These are phyloP conservation scores for Calonectria leucothoes DNA, from an alignment of 2,329 filamentous ascomycete genomes.

Conservation along the genomic window DNA sequence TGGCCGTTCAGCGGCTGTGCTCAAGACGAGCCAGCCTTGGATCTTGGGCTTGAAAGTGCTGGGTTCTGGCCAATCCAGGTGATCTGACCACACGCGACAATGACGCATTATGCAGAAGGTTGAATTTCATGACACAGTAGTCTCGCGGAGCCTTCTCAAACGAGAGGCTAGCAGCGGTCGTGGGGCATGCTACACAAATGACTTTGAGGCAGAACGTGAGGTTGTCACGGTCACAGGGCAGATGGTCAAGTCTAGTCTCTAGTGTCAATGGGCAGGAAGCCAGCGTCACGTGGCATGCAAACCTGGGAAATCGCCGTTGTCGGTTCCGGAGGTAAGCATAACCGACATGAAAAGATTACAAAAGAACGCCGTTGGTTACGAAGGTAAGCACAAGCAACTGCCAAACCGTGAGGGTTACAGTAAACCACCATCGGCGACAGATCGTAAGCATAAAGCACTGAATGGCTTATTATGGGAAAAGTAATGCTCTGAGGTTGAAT, in stretches of 20 bases:
- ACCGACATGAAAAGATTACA: not conserved
- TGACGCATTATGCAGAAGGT: not conserved
- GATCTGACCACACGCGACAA: slow-evolving; percentile 10
- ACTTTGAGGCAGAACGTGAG: slow-evolving; percentile 34
- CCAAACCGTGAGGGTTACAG: not conserved
- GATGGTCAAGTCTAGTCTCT: not conserved
- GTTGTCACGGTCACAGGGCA: slow-evolving; percentile 35
- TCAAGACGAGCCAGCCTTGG: not conserved
- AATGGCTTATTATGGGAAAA: not conserved
- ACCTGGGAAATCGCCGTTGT: not conserved
- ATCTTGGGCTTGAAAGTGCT: not conserved
- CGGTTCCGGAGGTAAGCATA: not conserved
- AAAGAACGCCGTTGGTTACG: not conserved
- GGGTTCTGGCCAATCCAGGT: slow-evolving; percentile 10
- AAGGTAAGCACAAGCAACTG: not conserved
- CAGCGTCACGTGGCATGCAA: not conserved
- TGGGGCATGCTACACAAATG: slow-evolving; percentile 6
- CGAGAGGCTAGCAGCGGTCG: not conserved
- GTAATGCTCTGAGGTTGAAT: not conserved
- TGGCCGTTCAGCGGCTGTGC: slow-evolving; percentile 19
- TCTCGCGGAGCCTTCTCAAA: slow-evolving; percentile 15
- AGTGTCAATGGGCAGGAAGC: not conserved
- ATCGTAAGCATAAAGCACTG: not conserved
- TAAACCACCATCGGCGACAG: not conserved
- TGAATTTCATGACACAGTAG: slow-evolving; percentile 26